These are phyloP conservation scores for Oryza australiensis DNA, from an alignment of 176 grass and related monocot genomes.

Conservation along the genomic window DNA sequence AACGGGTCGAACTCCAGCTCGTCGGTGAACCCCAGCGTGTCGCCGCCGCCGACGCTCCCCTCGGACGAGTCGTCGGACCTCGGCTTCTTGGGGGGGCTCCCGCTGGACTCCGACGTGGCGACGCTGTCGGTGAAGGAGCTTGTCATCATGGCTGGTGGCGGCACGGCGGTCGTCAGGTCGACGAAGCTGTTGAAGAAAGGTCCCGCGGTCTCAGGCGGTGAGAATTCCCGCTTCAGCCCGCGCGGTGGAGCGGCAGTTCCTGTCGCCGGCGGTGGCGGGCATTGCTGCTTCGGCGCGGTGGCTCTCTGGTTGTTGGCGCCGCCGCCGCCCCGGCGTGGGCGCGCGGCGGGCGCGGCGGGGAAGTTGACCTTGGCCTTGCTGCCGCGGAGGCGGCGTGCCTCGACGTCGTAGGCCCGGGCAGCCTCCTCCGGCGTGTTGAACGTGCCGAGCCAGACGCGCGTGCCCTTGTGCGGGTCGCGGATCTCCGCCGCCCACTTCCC, in stretches of 20 bases:
- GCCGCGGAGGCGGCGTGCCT: constrained; percentile 65
- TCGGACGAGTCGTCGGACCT: constrained; percentile 9
- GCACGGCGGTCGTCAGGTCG: constrained; percentile 3
- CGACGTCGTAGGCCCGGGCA: constrained; percentile 66
- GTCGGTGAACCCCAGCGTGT: constrained; percentile 25
- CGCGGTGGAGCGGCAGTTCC: no score
- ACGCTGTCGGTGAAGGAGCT: constrained; percentile 27
- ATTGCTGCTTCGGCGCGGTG: constrained; percentile 5
- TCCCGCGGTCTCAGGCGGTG: neutral
- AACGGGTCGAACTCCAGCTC: constrained; percentile 53
- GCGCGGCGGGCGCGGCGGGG: constrained; percentile 27
- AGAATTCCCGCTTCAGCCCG: neutral
- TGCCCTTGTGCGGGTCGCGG: constrained; percentile 78
- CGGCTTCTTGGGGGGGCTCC: constrained; percentile 3
- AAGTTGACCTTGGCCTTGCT: constrained; percentile 91
- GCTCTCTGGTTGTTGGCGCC: neutral
- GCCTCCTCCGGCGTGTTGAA: constrained; percentile 71
- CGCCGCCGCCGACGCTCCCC: neutral
- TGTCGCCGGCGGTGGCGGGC: neutral
- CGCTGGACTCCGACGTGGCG: neutral
- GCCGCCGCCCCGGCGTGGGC: neutral
- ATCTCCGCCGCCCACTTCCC: constrained; percentile 96
- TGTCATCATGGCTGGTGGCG: neutral
- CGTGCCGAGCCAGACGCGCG: constrained; percentile 88
- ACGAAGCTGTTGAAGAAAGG: neutral